phyloP scores from a whole-genome alignment of 2,329 filamentous ascomycete species.

The Verruconis gallopava region DNA sequence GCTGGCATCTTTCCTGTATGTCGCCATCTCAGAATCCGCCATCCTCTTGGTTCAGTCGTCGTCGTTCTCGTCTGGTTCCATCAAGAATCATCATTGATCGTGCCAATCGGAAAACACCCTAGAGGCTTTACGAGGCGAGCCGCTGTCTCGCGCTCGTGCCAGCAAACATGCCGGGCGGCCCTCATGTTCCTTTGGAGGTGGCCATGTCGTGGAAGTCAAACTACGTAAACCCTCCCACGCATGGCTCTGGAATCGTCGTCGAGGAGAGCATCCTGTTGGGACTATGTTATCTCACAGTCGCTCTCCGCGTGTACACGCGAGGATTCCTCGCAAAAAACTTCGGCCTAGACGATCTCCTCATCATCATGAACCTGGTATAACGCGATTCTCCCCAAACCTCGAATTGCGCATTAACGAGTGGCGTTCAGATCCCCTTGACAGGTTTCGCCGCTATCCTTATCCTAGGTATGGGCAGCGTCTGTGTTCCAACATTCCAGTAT shows the following conservation, averaged over 20 bases:
- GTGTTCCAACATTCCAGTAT: too few relatives aligned
- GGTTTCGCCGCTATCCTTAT: not conserved
- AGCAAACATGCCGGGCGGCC: constrained; percentile 17
- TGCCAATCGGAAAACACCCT: too few relatives aligned
- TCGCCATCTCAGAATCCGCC: too few relatives aligned
- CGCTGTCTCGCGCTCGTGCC: too few relatives aligned
- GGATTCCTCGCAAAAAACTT: constrained; percentile 31
- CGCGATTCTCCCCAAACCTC: not conserved
- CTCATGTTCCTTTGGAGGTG: constrained; percentile 28
- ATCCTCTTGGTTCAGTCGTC: too few relatives aligned
- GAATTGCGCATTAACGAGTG: not conserved
- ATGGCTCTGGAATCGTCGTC: constrained; percentile 29
- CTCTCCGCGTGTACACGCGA: constrained; percentile 35
- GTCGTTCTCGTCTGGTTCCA: too few relatives aligned
- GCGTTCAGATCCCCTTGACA: not conserved
- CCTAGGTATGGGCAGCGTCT: constrained; percentile 1
- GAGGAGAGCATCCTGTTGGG: constrained; percentile 13
- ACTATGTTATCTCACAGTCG: constrained; percentile 28
- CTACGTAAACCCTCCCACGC: constrained; percentile 32
- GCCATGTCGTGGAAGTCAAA: constrained; percentile 34
- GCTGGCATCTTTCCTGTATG: too few relatives aligned
- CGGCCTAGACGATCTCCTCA: constrained; percentile 35
- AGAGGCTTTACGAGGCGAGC: too few relatives aligned
- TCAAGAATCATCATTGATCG: too few relatives aligned
- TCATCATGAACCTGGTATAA: constrained; percentile 29